These are phyloP conservation scores for Bisporella sp. DNA, from an alignment of 2,329 filamentous ascomycete species.

Conservation along the genomic window DNA sequence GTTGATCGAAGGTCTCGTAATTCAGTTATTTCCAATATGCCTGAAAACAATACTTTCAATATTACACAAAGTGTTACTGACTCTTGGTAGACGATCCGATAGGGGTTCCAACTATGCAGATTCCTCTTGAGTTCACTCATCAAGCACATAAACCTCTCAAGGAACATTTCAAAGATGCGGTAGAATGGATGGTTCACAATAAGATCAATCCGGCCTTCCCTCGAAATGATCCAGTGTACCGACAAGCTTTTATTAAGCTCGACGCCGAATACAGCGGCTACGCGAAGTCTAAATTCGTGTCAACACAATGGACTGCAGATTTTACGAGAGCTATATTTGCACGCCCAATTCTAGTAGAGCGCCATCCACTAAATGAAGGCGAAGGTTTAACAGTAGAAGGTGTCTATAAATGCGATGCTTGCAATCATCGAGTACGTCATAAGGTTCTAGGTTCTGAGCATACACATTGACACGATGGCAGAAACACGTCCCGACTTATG, in stretches of 20 bases:
- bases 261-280: constrained; percentile 64
- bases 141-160: constrained; percentile 60
- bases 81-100: constrained; percentile 29
- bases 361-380: constrained; percentile 6
- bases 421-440: constrained; percentile 47
- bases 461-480: neutral
- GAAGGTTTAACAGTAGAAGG: constrained; percentile 37
- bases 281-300: constrained; percentile 64
- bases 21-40: too few species aligned
- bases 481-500: constrained; percentile 59
- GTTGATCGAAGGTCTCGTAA: neutral
- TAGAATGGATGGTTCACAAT: constrained; percentile 79
- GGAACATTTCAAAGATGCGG: constrained; percentile 65
- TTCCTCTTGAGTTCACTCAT: constrained; percentile 64
- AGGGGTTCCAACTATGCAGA: constrained; percentile 43
- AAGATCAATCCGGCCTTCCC: constrained; percentile 67
- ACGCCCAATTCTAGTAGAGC: constrained; percentile 44
- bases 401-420: constrained; percentile 39
- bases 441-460: neutral
- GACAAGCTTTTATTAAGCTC: constrained; percentile 62
- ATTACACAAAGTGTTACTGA: too few species aligned
- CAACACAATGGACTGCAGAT: constrained; percentile 59
- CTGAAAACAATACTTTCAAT: too few species aligned
- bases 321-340: constrained; percentile 62
- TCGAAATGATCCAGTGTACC: constrained; percentile 56